Evolutionary conservation across 768 basidiomycete species (phyloP), one percentile per base, ranked within the genome.

Genomic region (Boletus insuetus): DNA sequence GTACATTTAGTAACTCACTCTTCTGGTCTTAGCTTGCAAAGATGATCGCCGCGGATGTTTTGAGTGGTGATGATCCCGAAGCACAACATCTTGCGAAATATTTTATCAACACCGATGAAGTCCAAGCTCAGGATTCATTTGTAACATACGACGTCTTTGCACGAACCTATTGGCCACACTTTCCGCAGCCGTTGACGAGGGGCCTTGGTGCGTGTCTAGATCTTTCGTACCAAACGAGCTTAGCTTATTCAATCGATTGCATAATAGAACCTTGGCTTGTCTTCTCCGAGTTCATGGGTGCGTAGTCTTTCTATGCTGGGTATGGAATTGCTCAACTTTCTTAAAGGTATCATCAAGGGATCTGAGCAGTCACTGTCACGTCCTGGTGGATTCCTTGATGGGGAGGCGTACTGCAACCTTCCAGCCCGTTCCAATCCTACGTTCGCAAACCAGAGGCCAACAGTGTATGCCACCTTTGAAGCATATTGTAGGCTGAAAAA

Each of bases 211-310:
- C 32, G 56, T 47, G 69, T 49, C 22, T 35, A 6, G 3, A 51
- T 29, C 17, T 31, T 13, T 29, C 14, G 19, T 43, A 1, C 34
- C 12, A 6, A 29, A 34, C 9, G 13, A 13, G 17, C 7, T n/a
- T 3, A 32, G 24, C 46, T 44, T 45, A 19, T 48, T 31, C 0
- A 22, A 9, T 46, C 48, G 20, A 47, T 17, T 29, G 26, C 11
- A 14, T 51, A 3, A 44, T 48, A 89, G 87, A 85, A 64, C 77
- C 86, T 2, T 73, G 80, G 13, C 69, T 85, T 4, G 84, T 86
- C 0, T 89, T 80, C 62, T 81, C 79, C 37, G 85, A 89, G 62
- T 69, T 89, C 24, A 76, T 89, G 54, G 87, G 86, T 82, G 50
- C n/a, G 73, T 62, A 10, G 11, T 35, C 34, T 34, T 29, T 39